Evolutionary conservation across 768 basidiomycete genomes (phyloP).

Genomic region (Multifurca ochricompacta): DNA sequence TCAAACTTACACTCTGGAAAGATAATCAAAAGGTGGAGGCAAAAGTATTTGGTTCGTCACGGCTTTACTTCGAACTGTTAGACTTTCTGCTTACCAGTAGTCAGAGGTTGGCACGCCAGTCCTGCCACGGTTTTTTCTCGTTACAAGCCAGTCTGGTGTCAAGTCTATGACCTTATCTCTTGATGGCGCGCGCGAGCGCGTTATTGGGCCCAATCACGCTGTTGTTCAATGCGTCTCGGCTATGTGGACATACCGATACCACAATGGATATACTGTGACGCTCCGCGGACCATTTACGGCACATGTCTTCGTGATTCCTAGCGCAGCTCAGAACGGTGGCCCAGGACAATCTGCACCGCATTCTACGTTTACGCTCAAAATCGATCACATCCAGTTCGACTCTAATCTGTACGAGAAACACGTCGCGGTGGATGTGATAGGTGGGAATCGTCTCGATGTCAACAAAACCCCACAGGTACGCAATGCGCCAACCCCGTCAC

Average conservation of each 20-base stretch:
- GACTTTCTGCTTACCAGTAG: neutral
- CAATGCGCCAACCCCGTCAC: slow-evolving; percentile 15
- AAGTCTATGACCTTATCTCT: slow-evolving; percentile 75
- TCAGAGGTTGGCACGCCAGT: slow-evolving; percentile 75
- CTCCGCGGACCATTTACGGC: slow-evolving; percentile 68
- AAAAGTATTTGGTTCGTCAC: slow-evolving; percentile 68
- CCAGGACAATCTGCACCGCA: slow-evolving; percentile 15
- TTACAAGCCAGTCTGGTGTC: slow-evolving; percentile 78
- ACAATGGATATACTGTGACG: slow-evolving; percentile 70
- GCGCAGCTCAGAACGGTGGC: slow-evolving; percentile 11
- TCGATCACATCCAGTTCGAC: slow-evolving; percentile 69
- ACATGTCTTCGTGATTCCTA: slow-evolving; percentile 40
- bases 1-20: slow-evolving; percentile 85
- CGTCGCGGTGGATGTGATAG: slow-evolving; percentile 56
- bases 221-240: slow-evolving; percentile 67
- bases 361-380: slow-evolving; percentile 40
- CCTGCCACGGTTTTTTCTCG: slow-evolving; percentile 77
- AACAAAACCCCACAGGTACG: slow-evolving; percentile 27
- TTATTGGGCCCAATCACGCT: slow-evolving; percentile 36
- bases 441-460: slow-evolving; percentile 39
- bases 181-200: slow-evolving; percentile 68
- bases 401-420: slow-evolving; percentile 68
- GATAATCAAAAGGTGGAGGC: slow-evolving; percentile 73
- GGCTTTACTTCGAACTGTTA: neutral
- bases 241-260: slow-evolving; percentile 76